Percentiles rank a stretch among this genome's conserved stretches.
Conservation (phyloP, 169 alveolate species). For the Plasmodium adleri region DNA sequence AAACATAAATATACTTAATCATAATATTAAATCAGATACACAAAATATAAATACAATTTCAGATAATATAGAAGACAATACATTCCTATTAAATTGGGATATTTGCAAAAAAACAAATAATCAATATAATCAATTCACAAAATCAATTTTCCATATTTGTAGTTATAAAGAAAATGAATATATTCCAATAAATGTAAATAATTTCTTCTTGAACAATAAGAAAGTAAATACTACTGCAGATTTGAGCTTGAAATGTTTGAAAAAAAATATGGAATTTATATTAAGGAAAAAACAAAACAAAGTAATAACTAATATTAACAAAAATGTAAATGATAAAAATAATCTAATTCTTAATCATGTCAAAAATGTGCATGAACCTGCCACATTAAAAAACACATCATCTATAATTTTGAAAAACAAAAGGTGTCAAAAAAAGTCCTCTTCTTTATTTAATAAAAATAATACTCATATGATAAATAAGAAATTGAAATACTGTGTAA, state of each 20-base stretch:
- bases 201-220: slow-evolving; percentile 13
- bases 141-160: slow-evolving; percentile 31
- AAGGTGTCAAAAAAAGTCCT: background rate
- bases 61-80: background rate
- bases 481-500: background rate
- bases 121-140: no score
- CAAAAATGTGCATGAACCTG: no score
- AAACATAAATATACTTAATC: background rate
- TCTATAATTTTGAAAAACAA: background rate
- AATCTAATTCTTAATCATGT: no score
- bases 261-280: slow-evolving; percentile 46
- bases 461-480: background rate
- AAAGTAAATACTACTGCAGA: slow-evolving; percentile 10
- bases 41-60: background rate
- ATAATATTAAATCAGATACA: background rate
- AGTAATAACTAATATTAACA: background rate
- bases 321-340: background rate
- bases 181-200: slow-evolving; percentile 34
- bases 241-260: slow-evolving; percentile 12
- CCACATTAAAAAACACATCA: background rate
- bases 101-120: background rate
- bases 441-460: no score
- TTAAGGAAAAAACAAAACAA: slow-evolving; percentile 10
- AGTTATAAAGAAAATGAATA: slow-evolving; percentile 40
- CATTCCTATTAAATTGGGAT: background rate